Conservation (phyloP, 2,329 filamentous ascomycete species). For the Apiospora koreana region DNA sequence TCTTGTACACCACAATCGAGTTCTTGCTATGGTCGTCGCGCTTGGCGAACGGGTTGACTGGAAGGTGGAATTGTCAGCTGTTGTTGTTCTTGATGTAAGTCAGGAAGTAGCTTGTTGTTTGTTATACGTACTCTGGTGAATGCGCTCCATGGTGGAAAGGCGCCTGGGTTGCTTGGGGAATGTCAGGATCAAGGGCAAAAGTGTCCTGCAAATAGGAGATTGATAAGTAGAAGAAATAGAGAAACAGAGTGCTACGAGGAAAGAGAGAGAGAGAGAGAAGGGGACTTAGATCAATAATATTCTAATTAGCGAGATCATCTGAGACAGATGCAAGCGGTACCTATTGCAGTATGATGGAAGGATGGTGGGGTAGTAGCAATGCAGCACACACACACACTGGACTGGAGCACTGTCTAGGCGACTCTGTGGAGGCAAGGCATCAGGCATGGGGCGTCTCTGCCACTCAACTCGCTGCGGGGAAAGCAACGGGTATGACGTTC, state of each 20-base stretch:
- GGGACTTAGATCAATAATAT: not conserved
- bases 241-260: not conserved
- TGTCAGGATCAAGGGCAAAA: not conserved
- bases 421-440: no score
- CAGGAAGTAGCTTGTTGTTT: not conserved
- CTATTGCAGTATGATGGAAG: not conserved
- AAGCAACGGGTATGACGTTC: not conserved
- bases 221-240: not conserved
- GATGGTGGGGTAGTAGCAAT: not conserved
- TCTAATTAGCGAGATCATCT: not conserved
- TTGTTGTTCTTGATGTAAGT: not conserved
- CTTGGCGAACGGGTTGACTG: slow-evolving; percentile 76
- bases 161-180: not conserved
- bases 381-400: not conserved
- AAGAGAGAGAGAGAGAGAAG: not conserved
- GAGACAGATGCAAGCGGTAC: slow-evolving; percentile 4
- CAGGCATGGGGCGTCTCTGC: no score
- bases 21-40: slow-evolving; percentile 64
- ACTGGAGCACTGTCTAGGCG: no score
- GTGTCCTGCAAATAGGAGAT: not conserved
- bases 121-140: slow-evolving; percentile 29
- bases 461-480: no score
- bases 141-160: slow-evolving; percentile 28
- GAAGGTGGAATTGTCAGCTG: not conserved
- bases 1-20: slow-evolving; percentile 71